Evolutionary conservation across 768 basidiomycete genomes (phyloP).

Genomic region (Suillus weaverae): DNA sequence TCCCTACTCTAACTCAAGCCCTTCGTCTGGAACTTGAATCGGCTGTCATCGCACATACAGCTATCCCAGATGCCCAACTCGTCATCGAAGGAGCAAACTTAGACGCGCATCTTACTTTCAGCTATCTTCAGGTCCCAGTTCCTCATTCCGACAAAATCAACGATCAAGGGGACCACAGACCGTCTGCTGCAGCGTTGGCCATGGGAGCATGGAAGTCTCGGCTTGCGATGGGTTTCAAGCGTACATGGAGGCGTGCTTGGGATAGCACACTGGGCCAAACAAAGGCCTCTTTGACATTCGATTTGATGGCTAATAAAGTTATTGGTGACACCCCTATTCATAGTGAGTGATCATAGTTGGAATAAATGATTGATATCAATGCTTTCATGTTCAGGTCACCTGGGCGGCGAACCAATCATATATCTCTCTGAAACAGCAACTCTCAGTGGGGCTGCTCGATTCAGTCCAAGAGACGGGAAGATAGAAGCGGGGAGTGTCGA

Average conservation of each 20-base stretch:
- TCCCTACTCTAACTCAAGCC: constrained; percentile 68
- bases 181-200: constrained; percentile 39
- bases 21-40: constrained; percentile 67
- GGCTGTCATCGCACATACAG: constrained; percentile 50
- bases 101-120: constrained; percentile 55
- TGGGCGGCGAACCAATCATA: constrained; percentile 40
- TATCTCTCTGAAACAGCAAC: constrained; percentile 46
- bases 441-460: constrained; percentile 48
- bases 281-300: constrained; percentile 54
- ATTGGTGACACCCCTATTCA: constrained; percentile 37
- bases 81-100: constrained; percentile 50
- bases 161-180: constrained; percentile 14
- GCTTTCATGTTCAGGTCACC: constrained; percentile 14
- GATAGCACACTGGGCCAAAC: constrained; percentile 68
- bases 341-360: not conserved
- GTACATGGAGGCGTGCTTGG: constrained; percentile 70
- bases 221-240: constrained; percentile 55
- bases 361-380: not conserved
- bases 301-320: constrained; percentile 49
- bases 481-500: constrained; percentile 56
- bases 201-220: constrained; percentile 67
- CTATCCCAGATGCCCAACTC: constrained; percentile 53
- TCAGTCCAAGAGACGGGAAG: constrained; percentile 57
- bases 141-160: constrained; percentile 13
- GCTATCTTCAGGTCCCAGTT: constrained; percentile 42